These are phyloP conservation scores for Triticum turgidum DNA, from an alignment of 176 grass and related monocot species.

Conservation along the genomic window DNA sequence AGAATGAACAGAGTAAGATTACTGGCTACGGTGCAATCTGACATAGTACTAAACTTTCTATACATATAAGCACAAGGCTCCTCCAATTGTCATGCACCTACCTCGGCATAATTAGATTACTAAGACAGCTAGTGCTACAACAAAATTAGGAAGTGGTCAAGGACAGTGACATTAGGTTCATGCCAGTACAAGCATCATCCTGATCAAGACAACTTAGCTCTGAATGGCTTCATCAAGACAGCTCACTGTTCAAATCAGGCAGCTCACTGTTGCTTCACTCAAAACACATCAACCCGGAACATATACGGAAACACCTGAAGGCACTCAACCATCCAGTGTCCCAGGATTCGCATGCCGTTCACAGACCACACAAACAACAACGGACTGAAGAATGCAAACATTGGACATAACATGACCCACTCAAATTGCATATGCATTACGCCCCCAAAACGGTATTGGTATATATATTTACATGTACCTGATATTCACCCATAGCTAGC, in stretches of 20 bases:
- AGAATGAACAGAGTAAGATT: not conserved
- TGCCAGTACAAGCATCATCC: not conserved
- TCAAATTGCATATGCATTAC: slow-evolving; percentile 20
- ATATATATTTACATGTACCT: slow-evolving; percentile 50
- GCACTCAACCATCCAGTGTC: not conserved
- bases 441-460: slow-evolving; percentile 12
- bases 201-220: not conserved
- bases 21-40: not conserved
- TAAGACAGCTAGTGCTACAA: not conserved
- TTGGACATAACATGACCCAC: not conserved
- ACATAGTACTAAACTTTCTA: not conserved
- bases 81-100: not conserved
- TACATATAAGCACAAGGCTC: not conserved
- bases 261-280: not conserved
- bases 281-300: slow-evolving; percentile 10
- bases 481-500: slow-evolving; percentile 29
- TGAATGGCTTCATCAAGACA: not conserved
- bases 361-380: not conserved
- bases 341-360: not conserved
- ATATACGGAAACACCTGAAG: not conserved
- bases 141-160: not conserved
- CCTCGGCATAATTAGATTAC: not conserved
- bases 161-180: not conserved
- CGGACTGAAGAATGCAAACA: not conserved
- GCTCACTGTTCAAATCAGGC: not conserved